Percentiles rank a stretch among this genome's conserved stretches.
phyloP scores from a whole-genome alignment of 768 basidiomycete species.

The Hirschioporus abietinus region DNA sequence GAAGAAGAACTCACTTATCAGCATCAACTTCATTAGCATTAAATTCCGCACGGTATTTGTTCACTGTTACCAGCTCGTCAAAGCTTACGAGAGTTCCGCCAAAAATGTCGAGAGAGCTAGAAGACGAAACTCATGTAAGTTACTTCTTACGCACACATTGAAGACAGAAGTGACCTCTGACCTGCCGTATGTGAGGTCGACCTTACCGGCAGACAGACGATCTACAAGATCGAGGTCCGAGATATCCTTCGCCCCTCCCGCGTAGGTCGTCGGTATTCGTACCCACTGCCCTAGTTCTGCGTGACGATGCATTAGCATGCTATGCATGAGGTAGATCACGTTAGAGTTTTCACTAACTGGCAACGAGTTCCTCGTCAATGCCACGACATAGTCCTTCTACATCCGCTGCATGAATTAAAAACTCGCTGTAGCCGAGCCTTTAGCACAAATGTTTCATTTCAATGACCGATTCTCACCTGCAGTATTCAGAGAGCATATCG shows the following conservation, averaged over 20 bases:
- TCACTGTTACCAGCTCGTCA: slow-evolving; percentile 40
- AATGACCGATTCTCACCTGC: slow-evolving; percentile 47
- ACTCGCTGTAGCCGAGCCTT: slow-evolving; percentile 53
- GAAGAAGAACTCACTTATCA: not conserved
- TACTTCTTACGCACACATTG: not conserved
- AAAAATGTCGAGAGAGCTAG: slow-evolving; percentile 66
- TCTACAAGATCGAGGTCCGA: slow-evolving; percentile 80
- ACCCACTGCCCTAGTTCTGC: slow-evolving; percentile 90
- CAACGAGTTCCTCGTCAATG: slow-evolving; percentile 85
- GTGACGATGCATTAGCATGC: slow-evolving; percentile 12
- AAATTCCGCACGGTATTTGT: slow-evolving; percentile 12
- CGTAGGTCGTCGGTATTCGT: slow-evolving; percentile 89
- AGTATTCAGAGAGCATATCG: slow-evolving; percentile 69
- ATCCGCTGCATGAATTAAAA: slow-evolving; percentile 96
- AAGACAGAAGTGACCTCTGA: slow-evolving; percentile 20
- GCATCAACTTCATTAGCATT: not conserved
- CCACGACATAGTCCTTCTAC: slow-evolving; percentile 97
- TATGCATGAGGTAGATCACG: slow-evolving; percentile 3
- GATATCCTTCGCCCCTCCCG: slow-evolving; percentile 88
- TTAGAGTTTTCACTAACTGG: slow-evolving; percentile 41
- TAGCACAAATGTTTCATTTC: not conserved
- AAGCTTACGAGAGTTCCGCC: slow-evolving; percentile 62
- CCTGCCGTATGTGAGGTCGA: slow-evolving; percentile 88
- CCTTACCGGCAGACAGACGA: slow-evolving; percentile 70
- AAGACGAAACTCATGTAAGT: not conserved